Percentiles rank a stretch among this genome's conserved stretches.
Conservation (phyloP, 106 monocot genomes). For the Gastrodia elata region DNA sequence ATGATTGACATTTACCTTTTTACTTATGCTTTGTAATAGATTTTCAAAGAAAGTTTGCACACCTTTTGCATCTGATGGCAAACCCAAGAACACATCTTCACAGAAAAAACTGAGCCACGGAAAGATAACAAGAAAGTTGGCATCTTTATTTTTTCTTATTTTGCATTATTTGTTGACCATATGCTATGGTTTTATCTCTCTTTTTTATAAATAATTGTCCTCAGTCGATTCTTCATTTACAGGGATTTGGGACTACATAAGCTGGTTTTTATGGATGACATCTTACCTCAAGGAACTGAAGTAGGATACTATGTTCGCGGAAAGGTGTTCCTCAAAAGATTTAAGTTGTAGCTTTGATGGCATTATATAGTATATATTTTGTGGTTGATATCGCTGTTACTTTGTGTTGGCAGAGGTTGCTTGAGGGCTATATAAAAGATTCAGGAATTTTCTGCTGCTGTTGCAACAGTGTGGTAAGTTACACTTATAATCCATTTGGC, state of each 20-base stretch:
- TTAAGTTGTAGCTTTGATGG: constrained; percentile 6
- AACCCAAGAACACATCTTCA: constrained; percentile 31
- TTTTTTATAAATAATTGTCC: background rate
- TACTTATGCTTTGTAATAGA: constrained; percentile 18
- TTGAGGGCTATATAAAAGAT: constrained; percentile 89
- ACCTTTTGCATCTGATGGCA: constrained; percentile 27
- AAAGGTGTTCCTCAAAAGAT: constrained; percentile 35
- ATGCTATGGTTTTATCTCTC: background rate
- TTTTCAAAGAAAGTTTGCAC: constrained; percentile 7
- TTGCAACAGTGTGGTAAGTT: constrained; percentile 74
- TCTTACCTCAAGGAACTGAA: constrained; percentile 91
- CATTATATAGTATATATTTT: background rate
- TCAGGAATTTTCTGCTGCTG: constrained; percentile 78
- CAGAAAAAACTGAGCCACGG: constrained; percentile 47
- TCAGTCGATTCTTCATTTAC: constrained; percentile 10
- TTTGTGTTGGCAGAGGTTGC: constrained; percentile 48
- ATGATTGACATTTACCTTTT: background rate
- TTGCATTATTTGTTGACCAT: background rate
- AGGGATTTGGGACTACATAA: constrained; percentile 93
- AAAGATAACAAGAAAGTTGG: constrained; percentile 82
- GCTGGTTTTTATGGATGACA: constrained; percentile 82
- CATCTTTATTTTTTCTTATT: background rate
- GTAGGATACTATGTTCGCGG: constrained; percentile 90
- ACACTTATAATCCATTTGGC: background rate
- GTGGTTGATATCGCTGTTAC: background rate